These are phyloP conservation scores for Chionographis japonica DNA, from an alignment of 106 monocot genomes.

Conservation along the genomic window DNA sequence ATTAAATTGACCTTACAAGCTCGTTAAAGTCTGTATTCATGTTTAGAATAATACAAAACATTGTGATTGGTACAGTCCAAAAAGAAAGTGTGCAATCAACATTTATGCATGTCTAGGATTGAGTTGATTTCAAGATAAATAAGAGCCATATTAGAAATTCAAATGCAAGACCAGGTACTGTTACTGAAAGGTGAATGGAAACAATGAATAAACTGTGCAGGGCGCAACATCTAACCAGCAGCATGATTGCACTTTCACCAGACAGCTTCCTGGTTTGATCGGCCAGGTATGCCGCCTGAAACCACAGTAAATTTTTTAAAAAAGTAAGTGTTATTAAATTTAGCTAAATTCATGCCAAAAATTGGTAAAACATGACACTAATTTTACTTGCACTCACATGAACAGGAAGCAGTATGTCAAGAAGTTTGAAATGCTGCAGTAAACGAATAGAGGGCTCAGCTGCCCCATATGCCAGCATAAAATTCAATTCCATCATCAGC, in stretches of 20 bases:
- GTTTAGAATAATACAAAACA: no score
- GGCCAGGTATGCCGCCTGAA: conserved; percentile 66
- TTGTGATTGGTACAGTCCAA: no score
- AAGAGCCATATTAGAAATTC: no score
- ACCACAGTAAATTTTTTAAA: conserved; percentile 4
- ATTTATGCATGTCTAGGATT: no score
- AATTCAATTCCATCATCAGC: conserved; percentile 90
- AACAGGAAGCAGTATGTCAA: conserved; percentile 73
- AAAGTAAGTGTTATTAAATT: neutral
- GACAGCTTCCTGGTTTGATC: conserved; percentile 29
- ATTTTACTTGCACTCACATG: conserved; percentile 47
- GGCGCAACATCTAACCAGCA: conserved; percentile 57
- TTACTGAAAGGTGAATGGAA: no score
- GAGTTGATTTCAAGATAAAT: no score
- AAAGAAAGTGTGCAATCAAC: no score
- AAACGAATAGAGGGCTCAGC: conserved; percentile 77
- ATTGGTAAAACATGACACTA: neutral
- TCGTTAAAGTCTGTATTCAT: no score
- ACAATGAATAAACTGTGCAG: neutral
- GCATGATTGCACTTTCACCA: conserved; percentile 43
- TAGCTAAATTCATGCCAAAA: neutral
- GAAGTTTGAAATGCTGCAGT: conserved; percentile 76
- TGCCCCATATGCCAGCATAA: conserved; percentile 91
- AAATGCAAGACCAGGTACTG: no score
- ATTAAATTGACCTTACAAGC: no score